Base-by-base conservation (phyloP, 345 rosid species). In the Clarkia xantiana region DNA sequence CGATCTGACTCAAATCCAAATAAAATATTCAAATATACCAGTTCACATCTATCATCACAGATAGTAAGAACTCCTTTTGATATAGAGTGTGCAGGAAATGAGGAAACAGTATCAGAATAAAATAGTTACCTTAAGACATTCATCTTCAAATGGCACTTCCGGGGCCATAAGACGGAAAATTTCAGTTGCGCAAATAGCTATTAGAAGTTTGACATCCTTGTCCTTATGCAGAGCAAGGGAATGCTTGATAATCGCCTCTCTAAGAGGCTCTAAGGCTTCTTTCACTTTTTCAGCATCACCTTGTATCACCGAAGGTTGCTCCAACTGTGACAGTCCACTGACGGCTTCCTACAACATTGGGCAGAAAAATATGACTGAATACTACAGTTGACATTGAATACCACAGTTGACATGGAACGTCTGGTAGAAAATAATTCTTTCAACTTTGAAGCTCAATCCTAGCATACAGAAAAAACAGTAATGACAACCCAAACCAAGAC, bases 101-200 rank as follows among this genome's bases (percentile, higher is more conserved):
- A n/a, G n/a, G 16, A 34, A 34, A 38, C 14, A 20, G 16, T 36
- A 12, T 42, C 14, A n/a, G 5, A 39, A 6, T 20, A 54, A 45
- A 36, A 11, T 0, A 10, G 42, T 50, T 69, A 85, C 97, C 76
- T 69, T 71, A 15, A 86, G 82, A 78, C 73, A 54, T 65, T 65
- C 62, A 52, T 81, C 96, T 45, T 74, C 86, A 49, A 91, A 83
- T 49, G 96, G 94, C 14, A 70, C 85, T 12, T 77, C 73, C 13
- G 98, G 98, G 42, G 98, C 94, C 54, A 81, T 56, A 59, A 91
- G 70, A 52, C 96, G 74, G 44, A 86, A 91, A 29, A 71, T 44
- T 59, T 91, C 98, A 49, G 67, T 56, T 50, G 78, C 75, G 59
- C 94, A 83, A n/a, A 78, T 75, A 47, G 93, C 76, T 59, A 79